Conservation (phyloP, 2,329 filamentous ascomycete genomes). For the Aspergillus calidoustus region DNA sequence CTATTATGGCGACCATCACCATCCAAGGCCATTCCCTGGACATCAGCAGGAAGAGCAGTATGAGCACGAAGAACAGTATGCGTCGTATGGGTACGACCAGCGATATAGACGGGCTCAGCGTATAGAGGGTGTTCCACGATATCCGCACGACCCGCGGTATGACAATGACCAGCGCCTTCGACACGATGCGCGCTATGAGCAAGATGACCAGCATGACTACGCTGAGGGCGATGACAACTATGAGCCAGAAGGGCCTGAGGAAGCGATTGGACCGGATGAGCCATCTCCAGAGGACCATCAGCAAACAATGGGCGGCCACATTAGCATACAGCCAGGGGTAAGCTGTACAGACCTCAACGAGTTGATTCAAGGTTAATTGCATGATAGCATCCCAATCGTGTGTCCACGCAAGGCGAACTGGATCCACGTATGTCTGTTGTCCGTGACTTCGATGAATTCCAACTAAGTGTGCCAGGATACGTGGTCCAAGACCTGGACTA, state of each 20-base stretch:
- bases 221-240: not conserved
- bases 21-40: not conserved
- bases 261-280: not conserved
- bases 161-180: not conserved
- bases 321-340: not conserved
- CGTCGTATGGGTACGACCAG: not conserved
- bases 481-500: not conserved
- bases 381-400: not conserved
- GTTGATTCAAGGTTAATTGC: not conserved
- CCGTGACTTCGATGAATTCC: not conserved
- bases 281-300: not conserved
- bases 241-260: not conserved
- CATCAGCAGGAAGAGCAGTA: not conserved
- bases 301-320: not conserved
- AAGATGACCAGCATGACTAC: not conserved
- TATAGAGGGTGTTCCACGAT: no score
- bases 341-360: not conserved
- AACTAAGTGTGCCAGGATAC: conserved; percentile 2
- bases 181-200: not conserved
- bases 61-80: not conserved
- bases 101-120: no score
- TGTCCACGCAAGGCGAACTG: not conserved
- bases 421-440: conserved; percentile 5
- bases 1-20: not conserved
- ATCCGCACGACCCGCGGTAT: not conserved